Evolutionary conservation across 2,329 filamentous ascomycete genomes (phyloP).

Genomic region (Fragosphaeria purpurea): DNA sequence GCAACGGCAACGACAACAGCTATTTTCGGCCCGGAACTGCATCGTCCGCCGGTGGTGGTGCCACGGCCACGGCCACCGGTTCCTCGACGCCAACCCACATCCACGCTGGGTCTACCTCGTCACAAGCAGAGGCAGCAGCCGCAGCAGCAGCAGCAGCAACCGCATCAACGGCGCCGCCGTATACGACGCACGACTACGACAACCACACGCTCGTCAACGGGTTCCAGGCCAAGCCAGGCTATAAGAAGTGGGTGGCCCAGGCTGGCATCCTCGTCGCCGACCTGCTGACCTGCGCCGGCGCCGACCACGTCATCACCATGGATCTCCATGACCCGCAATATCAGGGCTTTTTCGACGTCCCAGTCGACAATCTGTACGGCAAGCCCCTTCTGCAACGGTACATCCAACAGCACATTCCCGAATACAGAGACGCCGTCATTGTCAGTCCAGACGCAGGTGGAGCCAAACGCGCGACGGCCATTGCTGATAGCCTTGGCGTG

Average conservation of each 20-base stretch:
- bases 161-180: conserved; percentile 28
- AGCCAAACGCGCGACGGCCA: conserved; percentile 89
- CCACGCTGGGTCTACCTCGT: conserved; percentile 30
- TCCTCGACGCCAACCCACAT: conserved; percentile 22
- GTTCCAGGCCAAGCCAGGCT: conserved; percentile 76
- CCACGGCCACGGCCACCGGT: conserved; percentile 25
- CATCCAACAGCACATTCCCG: conserved; percentile 71
- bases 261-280: conserved; percentile 92
- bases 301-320: conserved; percentile 97
- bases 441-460: conserved; percentile 95
- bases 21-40: background rate
- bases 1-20: background rate
- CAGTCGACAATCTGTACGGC: conserved; percentile 94
- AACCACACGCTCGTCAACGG: conserved; percentile 46
- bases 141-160: too few relatives aligned
- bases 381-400: conserved; percentile 62
- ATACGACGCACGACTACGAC: conserved; percentile 56
- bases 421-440: conserved; percentile 78
- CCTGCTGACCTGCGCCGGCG: conserved; percentile 86
- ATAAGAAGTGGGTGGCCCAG: conserved; percentile 98
- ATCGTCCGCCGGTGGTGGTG: conserved; percentile 16
- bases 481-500: conserved; percentile 86
- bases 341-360: conserved; percentile 97
- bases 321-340: conserved; percentile 90
- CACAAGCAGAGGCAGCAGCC: conserved; percentile 13